Evolutionary conservation across 306 rosid species (phyloP).

Genomic region (Ochetophila trinervis): DNA sequence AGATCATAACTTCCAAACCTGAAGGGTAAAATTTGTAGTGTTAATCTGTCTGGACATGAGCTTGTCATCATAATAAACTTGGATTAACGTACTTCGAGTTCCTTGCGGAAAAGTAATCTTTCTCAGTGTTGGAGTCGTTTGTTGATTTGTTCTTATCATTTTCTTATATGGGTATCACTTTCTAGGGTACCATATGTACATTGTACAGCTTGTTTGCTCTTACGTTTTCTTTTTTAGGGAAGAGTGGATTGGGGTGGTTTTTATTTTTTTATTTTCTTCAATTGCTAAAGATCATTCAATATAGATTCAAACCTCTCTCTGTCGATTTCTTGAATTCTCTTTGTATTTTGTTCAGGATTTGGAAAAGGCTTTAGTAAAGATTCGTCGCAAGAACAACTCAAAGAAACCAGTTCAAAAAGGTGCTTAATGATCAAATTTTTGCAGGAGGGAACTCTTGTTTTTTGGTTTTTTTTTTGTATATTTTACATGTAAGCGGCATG

Average conservation of each 20-base stretch:
- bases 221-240: background rate
- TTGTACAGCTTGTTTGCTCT: too few relatives aligned
- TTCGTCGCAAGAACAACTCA: slow-evolving; percentile 80
- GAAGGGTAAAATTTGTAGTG: background rate
- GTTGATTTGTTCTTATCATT: background rate
- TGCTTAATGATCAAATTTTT: slow-evolving; percentile 19
- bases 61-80: background rate
- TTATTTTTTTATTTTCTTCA: too few relatives aligned
- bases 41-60: background rate
- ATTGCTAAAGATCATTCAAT: background rate
- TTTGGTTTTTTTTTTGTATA: too few relatives aligned
- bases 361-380: slow-evolving; percentile 76
- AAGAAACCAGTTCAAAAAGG: slow-evolving; percentile 59
- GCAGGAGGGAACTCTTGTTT: background rate
- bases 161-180: background rate
- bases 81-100: background rate
- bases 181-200: background rate
- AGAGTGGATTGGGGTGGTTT: background rate
- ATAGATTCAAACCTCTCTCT: background rate
- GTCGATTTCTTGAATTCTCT: background rate
- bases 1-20: too few relatives aligned
- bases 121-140: background rate
- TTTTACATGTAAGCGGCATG: too few relatives aligned
- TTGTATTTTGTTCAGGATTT: slow-evolving; percentile 50
- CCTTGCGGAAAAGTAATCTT: background rate